Evolutionary conservation across 805 yeast species (phyloP).

Genomic region (Hanseniaspora mollemarum): DNA sequence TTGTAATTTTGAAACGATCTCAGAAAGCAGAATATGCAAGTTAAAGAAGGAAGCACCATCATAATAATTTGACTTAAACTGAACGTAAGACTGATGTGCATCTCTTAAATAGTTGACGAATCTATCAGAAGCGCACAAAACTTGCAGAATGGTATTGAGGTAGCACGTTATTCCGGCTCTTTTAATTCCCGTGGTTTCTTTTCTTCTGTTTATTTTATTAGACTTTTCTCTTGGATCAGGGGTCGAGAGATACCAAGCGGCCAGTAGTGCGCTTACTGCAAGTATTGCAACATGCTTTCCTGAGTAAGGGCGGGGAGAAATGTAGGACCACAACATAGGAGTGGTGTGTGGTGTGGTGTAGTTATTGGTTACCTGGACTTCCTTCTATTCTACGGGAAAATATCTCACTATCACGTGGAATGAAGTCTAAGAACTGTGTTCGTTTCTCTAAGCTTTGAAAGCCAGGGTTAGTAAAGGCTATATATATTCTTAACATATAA

Average conservation of each 20-base stretch:
- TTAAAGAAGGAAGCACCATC: neutral
- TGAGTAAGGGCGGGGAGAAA: neutral
- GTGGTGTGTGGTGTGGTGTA: too few species aligned
- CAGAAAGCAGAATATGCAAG: neutral
- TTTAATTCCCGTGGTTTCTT: neutral
- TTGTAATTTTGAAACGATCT: neutral
- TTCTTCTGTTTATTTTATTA: neutral
- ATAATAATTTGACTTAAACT: too few species aligned
- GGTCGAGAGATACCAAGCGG: neutral
- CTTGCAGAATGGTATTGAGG: neutral
- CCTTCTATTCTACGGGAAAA: too few species aligned
- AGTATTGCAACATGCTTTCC: neutral
- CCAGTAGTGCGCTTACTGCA: neutral
- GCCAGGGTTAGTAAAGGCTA: too few species aligned
- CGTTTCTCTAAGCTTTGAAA: too few species aligned
- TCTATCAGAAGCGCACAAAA: neutral
- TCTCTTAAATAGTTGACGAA: neutral
- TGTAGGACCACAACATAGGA: too few species aligned
- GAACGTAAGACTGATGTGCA: too few species aligned
- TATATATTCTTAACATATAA: too few species aligned
- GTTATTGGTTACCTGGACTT: too few species aligned
- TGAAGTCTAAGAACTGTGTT: too few species aligned
- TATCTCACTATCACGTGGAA: too few species aligned
- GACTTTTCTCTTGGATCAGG: neutral
- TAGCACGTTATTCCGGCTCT: slow-evolving; percentile 8